These are phyloP conservation scores for Aspergillus funiculosus DNA, from an alignment of 495 filamentous ascomycete genomes.

Conservation along the genomic window DNA sequence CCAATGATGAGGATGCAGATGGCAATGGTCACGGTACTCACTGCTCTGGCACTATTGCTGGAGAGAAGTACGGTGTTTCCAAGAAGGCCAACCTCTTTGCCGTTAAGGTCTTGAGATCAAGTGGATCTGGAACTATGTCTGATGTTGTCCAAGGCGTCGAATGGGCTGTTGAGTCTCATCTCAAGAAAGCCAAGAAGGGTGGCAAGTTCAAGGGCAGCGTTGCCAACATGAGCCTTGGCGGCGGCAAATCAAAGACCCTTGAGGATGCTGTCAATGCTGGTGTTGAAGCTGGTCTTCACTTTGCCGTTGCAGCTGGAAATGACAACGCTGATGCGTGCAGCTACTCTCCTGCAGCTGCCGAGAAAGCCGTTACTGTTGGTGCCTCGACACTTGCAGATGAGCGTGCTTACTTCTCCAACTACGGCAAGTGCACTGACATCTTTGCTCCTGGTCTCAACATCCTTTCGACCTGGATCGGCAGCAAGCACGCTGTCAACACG, in stretches of 20 bases:
- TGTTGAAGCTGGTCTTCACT: constrained; percentile 85
- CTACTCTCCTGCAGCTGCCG: constrained; percentile 95
- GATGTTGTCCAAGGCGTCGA: constrained; percentile 98
- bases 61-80: constrained; percentile 98
- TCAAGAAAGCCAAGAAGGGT: constrained; percentile 67
- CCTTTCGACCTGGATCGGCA: constrained; percentile 94
- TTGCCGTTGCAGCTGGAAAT: constrained; percentile 96
- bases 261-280: constrained; percentile 93
- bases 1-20: constrained; percentile 76
- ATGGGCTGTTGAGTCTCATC: constrained; percentile 78
- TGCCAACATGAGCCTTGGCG: constrained; percentile 98
- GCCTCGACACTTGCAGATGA: constrained; percentile 89
- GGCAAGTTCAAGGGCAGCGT: constrained; percentile 98
- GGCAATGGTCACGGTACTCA: constrained; percentile 99
- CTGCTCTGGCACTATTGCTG: constrained; percentile 96
- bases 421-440: constrained; percentile 98
- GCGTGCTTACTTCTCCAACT: constrained; percentile 99
- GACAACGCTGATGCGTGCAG: constrained; percentile 98
- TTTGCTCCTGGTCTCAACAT: constrained; percentile 98
- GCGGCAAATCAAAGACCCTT: constrained; percentile 85
- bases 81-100: constrained; percentile 97
- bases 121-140: constrained; percentile 96
- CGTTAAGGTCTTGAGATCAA: constrained; percentile 96
- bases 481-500: constrained; percentile 88
- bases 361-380: constrained; percentile 92